Base-by-base conservation (phyloP, 768 basidiomycete genomes). In the Mycena crocata region DNA sequence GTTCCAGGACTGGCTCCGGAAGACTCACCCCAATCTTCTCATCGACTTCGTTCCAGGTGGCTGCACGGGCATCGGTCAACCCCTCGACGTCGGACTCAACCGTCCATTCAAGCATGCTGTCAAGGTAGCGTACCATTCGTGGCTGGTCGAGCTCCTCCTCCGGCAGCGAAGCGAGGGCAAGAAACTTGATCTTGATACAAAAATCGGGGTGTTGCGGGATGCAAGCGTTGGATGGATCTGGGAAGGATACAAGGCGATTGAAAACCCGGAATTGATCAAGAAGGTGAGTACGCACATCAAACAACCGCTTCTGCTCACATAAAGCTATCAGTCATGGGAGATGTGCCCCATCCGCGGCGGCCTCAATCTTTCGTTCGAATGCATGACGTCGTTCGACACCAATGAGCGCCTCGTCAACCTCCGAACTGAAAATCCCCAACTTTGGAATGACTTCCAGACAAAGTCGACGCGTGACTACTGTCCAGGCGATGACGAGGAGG, bases 21-120 rank as follows among this genome's bases (percentile, higher is more conserved):
- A 45, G 14, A 61, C 59, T 12, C 71, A 76, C 45, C 71, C 73
- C 42, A 68, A 64, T 26, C 72, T 76, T 32, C 65, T 72, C 19
- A 23, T 76, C 2, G 50, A 57, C 42, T 76, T 64, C 50, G 64
- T 76, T 17, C 75, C 75, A 13, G 75, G 64, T 17, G 72, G 73
- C 5, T 74, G 71, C 56, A 76, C 73, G 5, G 73, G 70, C 5
- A 28, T 73, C 17, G 70, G 57, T n/a, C 72, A 73, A 66, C 75
- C 74, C 6, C 75, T 73, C 37, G 73, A 75, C 49, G 69, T 73
- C 12, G 75, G 74, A 1, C 73, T 75, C 14, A 78, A 79, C 56
- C 69, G 73, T 8, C 66, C 66, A 21, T 64, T 68, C 51, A 68
- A 68, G 42, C 66, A 62, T 28, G 45, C 62, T 7, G 45, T 68